Evolutionary conservation across 2,329 filamentous ascomycete genomes (phyloP).

Genomic region (Colletotrichum siamense): DNA sequence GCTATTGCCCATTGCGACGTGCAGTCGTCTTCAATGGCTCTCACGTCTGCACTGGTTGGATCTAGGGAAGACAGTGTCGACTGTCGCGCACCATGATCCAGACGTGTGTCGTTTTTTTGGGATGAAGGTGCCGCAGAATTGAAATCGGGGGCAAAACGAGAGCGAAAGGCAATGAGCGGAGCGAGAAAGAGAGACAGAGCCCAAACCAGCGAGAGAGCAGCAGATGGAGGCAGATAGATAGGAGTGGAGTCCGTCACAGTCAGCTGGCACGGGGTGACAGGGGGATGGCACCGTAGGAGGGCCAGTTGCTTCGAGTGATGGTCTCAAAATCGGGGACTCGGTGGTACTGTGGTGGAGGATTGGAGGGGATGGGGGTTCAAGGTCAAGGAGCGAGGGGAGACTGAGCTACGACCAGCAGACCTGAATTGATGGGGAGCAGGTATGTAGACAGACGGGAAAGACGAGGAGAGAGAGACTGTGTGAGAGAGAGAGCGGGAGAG

Average conservation of each 20-base stretch:
- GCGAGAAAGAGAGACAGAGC: constrained; percentile 15
- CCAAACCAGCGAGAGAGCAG: background rate
- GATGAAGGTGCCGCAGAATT: constrained; percentile 3
- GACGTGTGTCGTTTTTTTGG: background rate
- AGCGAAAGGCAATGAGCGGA: constrained; percentile 14
- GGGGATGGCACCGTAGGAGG: background rate
- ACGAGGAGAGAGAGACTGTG: background rate
- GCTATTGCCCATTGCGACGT: constrained; percentile 81
- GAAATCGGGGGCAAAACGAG: background rate
- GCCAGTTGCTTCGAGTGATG: constrained; percentile 17
- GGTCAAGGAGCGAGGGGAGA: background rate
- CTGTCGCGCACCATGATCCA: constrained; percentile 20
- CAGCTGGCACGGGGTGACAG: constrained; percentile 23
- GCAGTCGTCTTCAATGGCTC: constrained; percentile 20
- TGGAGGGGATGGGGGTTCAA: background rate
- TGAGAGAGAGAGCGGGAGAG: background rate
- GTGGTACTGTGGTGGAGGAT: constrained; percentile 10
- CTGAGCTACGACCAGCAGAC: background rate
- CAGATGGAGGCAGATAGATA: constrained; percentile 21
- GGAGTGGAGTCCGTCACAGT: constrained; percentile 21
- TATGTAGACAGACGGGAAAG: background rate
- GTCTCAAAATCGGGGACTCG: constrained; percentile 13
- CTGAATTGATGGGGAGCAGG: background rate
- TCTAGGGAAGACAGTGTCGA: constrained; percentile 11
- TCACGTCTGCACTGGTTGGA: constrained; percentile 21